phyloP scores from a whole-genome alignment of 768 basidiomycete genomes.

The Lactarius trivialis region DNA sequence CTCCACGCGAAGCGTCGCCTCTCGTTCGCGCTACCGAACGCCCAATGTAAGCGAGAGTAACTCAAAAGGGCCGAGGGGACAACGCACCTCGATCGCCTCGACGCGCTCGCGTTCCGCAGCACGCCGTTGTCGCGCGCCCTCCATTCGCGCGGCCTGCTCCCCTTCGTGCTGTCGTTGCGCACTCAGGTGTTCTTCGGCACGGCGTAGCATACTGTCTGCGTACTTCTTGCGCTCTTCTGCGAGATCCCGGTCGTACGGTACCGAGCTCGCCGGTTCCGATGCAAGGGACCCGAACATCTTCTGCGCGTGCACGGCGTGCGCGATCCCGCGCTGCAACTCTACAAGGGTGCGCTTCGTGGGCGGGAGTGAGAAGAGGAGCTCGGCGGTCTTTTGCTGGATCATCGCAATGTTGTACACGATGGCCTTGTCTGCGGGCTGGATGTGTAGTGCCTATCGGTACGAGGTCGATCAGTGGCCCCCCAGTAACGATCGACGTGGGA shows the following conservation, averaged over 20 bases:
- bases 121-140: conserved; percentile 68
- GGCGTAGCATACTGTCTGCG: conserved; percentile 78
- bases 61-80: not conserved
- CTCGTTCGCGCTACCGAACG: conserved; percentile 45
- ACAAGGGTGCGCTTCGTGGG: conserved; percentile 72
- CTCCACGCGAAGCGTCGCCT: conserved; percentile 59
- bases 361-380: conserved; percentile 71
- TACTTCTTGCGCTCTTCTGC: conserved; percentile 88
- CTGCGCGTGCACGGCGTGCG: conserved; percentile 80
- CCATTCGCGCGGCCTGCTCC: conserved; percentile 65
- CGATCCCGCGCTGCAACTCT: conserved; percentile 72
- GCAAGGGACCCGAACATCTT: conserved; percentile 82
- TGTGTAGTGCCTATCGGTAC: conserved; percentile 61
- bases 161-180: conserved; percentile 66
- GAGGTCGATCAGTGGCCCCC: conserved; percentile 31
- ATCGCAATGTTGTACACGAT: conserved; percentile 94
- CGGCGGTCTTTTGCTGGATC: conserved; percentile 95
- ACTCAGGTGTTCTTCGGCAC: conserved; percentile 71
- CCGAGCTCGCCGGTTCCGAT: conserved; percentile 53
- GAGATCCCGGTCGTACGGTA: conserved; percentile 83
- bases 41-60: not conserved
- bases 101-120: conserved; percentile 70
- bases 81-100: conserved; percentile 59
- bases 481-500: conserved; percentile 25
- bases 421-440: conserved; percentile 85